Evolutionary conservation across 345 rosid genomes (phyloP).

Genomic region (Chamaenerion angustifolium): DNA sequence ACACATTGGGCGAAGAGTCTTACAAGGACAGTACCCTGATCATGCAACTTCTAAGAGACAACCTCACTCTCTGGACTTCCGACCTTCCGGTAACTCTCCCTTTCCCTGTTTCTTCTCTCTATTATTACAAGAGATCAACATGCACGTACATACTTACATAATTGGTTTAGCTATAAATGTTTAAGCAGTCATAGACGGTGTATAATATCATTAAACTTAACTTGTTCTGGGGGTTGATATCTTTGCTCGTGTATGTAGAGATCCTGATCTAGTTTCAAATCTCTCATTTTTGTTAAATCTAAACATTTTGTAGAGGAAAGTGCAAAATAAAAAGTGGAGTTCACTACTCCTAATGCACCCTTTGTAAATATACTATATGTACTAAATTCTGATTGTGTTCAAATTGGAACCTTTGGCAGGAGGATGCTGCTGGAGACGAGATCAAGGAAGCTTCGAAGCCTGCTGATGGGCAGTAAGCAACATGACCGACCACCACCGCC

Average conservation of each 20-base stretch:
- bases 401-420: constrained; percentile 1
- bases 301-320: too few relatives aligned
- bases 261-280: too few relatives aligned
- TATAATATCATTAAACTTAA: background rate
- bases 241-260: too few relatives aligned
- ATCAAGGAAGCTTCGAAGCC: constrained; percentile 77
- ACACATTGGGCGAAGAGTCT: constrained; percentile 92
- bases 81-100: constrained; percentile 50
- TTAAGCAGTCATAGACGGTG: background rate
- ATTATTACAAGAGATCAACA: background rate
- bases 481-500: too few relatives aligned
- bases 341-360: too few relatives aligned
- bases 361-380: too few relatives aligned
- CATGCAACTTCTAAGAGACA: constrained; percentile 97
- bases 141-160: too few relatives aligned
- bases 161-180: background rate
- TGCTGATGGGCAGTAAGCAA: constrained; percentile 30
- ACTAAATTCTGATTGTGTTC: too few relatives aligned
- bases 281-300: too few relatives aligned
- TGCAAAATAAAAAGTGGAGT: too few relatives aligned
- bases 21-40: constrained; percentile 97
- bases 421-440: constrained; percentile 75
- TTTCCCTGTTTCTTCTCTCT: background rate
- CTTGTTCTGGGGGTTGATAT: too few relatives aligned
- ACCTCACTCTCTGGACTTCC: constrained; percentile 97